Base-by-base conservation (phyloP, 2,329 filamentous ascomycete species). In the Hypoxylon sp. region DNA sequence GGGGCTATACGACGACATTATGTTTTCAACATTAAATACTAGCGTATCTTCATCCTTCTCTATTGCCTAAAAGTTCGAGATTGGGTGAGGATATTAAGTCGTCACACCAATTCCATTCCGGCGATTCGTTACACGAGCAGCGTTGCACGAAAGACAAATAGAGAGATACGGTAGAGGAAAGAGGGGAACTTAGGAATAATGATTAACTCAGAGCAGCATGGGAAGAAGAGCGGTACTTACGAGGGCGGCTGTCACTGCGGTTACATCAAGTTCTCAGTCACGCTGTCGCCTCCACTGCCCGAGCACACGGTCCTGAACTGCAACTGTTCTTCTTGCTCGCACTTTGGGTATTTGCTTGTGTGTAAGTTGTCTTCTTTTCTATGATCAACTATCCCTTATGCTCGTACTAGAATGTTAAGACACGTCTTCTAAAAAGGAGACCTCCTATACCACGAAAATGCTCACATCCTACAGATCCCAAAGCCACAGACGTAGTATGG, bases 201-300 rank as follows among this genome's bases (percentile, higher is more conserved):
- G 63, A 63, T 46, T 17, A 23, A 55, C 32, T n/a, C 59, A 13
- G 46, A 56, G 23, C 38, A 56, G 38, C 52, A 59, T 19, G 19
- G 36, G 25, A 49, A 53, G 36, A 21, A 56, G 3, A 78, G 74
- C 49, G 75, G 69, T 52, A 83, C 81, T 1, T 86, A 88, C 75
- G 75, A 82, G 49, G 84, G 80, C 10, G 82, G 81, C 60, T 88
- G 85, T 68, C 85, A 87, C 73, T 87, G 86, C 75, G 85, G 84
- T 48, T 81, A 81, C 58, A 80, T 88, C 65, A 77, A 80, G 65
- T 84, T 86, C 71, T 79, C 80, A 13, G 78, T 86, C 28, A 82
- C 79, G 19, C 79, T 87, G 48, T 83, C 82, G 30, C 84, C 85
- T 23, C 81, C 84, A 25, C 78, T 87, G 28, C 78, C 81, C 3